Evolutionary conservation across 768 basidiomycete species (phyloP), one percentile per base, ranked within the genome.

Genomic region (Lactarius tabidus): DNA sequence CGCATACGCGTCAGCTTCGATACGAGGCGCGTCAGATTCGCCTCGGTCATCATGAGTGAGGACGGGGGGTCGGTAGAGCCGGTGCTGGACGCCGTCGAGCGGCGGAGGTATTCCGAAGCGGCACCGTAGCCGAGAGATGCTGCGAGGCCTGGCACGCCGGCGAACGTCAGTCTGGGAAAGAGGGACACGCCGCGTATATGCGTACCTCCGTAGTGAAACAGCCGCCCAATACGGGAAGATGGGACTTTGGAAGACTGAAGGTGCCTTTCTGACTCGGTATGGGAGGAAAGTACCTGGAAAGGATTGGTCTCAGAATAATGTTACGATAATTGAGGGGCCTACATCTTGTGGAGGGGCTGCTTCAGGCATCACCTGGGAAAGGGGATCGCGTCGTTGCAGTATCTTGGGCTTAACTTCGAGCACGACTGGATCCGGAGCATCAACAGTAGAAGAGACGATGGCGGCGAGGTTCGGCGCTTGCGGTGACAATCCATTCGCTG

Each of bases 1-100:
- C 95, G 81, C 97, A 99, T 98, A 73, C 89, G 85, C 0, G 92
- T 88, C n/a, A 99, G 80, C 71, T 96, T 97, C 2, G 87, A 86
- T 1, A 98, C 97, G 0, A 99, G 81, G 2, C 95, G 84, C 58
- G 87, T 87, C 62, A 98, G 82, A 72, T 98, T 98, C 8, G 89
- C 88, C 74, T 97, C 95, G 2, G 89, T 91, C 85, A 98, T 85
- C 75, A 98, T 86, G 6, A 95, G 73, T 1, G 88, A 84, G 3
- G 84, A 76, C 15, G 62, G 57, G 0, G 71, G 66, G 15, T 75
- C 71, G 6, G 75, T 71, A 4, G 62, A 53, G 6, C 60, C 18
- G 36, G 56, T 18, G 23, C 59, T n/a, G 18, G 62, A 55, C 1
- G 79, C 73, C 4, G 77, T 66, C 0, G 89, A 83, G 4, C 94